These are phyloP conservation scores for Eucalyptus cloeziana DNA, from an alignment of 345 rosid species.

Conservation along the genomic window DNA sequence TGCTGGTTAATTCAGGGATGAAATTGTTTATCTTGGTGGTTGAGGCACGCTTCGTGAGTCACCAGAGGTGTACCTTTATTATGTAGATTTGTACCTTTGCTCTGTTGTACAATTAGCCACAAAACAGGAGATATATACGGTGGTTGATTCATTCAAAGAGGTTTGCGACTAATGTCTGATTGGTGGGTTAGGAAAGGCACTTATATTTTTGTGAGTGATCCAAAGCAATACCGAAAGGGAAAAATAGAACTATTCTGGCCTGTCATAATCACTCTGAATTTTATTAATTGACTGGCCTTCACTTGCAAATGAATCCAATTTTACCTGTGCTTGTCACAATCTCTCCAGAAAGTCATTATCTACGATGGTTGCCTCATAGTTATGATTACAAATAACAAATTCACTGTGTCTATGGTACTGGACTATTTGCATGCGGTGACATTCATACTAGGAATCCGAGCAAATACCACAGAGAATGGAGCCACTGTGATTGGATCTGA, in stretches of 20 bases:
- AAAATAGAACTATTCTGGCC: not conserved
- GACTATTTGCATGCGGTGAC: conserved; percentile 17
- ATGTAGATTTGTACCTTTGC: not conserved
- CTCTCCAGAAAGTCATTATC: not conserved
- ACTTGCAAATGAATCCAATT: not conserved
- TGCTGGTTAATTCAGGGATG: not conserved
- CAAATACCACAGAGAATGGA: conserved; percentile 35
- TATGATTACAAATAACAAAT: not conserved
- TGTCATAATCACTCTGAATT: not conserved
- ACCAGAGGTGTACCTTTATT: not conserved
- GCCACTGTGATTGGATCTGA: conserved; percentile 18
- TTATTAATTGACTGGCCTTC: not conserved
- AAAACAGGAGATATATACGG: not conserved
- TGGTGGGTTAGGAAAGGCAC: not conserved
- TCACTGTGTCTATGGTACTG: not conserved
- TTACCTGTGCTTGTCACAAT: not conserved
- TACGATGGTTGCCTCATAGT: not conserved
- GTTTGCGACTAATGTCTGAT: not conserved
- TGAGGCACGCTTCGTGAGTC: not conserved
- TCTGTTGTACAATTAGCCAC: not conserved
- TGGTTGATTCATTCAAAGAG: not conserved
- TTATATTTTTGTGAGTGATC: not conserved
- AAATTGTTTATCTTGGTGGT: not conserved
- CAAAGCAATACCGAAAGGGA: not conserved
- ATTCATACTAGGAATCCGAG: conserved; percentile 3